These are phyloP conservation scores for Angophora floribunda DNA, from an alignment of 345 rosid genomes.

Conservation along the genomic window DNA sequence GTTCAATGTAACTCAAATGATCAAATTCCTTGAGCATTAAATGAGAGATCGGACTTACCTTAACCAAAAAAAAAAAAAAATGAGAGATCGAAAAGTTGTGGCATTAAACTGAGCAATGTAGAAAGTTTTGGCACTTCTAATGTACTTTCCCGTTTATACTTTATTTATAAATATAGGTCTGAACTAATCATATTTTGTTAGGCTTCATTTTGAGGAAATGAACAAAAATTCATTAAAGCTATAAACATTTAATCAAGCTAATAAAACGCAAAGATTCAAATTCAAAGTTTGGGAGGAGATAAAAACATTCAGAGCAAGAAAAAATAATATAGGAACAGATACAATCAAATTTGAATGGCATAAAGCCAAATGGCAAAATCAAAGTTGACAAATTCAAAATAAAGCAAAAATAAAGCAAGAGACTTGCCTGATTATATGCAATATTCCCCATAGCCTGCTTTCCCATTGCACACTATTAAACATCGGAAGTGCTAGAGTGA, in stretches of 20 bases:
- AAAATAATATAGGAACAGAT: background rate
- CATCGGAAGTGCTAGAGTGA: background rate
- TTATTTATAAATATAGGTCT: background rate
- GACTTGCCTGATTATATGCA: slow-evolving; percentile 85
- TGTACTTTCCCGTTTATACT: background rate
- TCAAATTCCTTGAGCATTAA: background rate
- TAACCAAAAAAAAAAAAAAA: too few relatives aligned
- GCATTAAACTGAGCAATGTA: background rate
- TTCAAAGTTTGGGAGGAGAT: background rate
- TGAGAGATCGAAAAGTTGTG: background rate
- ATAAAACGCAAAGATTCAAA: background rate
- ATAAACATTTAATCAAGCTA: background rate
- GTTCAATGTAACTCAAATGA: background rate
- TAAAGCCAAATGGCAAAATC: background rate
- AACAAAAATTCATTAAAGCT: background rate
- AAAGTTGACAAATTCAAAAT: background rate
- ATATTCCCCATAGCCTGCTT: slow-evolving; percentile 99
- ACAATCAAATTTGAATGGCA: background rate
- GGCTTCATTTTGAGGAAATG: background rate
- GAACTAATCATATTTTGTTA: background rate
- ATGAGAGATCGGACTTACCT: background rate
- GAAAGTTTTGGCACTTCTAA: background rate
- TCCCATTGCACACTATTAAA: slow-evolving; percentile 91
- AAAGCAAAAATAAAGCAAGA: background rate
- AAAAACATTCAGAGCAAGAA: background rate